Evolutionary conservation across 768 basidiomycete species (phyloP).

Genomic region (Sistotremastrum suecicum): DNA sequence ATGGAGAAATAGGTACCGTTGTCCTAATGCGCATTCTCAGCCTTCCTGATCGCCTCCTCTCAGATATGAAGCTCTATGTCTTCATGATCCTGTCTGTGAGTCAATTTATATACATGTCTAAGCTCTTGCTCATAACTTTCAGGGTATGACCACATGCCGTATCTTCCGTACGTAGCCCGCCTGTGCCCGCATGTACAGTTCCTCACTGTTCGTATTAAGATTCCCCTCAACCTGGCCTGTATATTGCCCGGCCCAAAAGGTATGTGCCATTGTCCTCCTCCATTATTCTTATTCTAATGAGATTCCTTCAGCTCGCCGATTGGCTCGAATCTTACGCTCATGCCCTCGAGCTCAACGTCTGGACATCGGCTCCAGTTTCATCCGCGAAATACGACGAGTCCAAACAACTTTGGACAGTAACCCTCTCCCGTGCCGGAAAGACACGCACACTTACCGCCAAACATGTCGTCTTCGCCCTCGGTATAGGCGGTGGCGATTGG

Average conservation of each 20-base stretch:
- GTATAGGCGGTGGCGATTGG: conserved; percentile 32
- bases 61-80: conserved; percentile 33
- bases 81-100: conserved; percentile 58
- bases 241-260: conserved; percentile 41
- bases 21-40: too few species aligned
- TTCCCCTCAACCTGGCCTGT: conserved; percentile 50
- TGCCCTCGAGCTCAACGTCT: conserved; percentile 45
- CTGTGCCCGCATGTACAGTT: not conserved
- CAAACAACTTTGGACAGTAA: not conserved
- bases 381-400: conserved; percentile 23
- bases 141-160: conserved; percentile 47
- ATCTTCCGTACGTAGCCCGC: conserved; percentile 33
- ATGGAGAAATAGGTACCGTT: conserved; percentile 46
- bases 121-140: not conserved
- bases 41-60: too few species aligned
- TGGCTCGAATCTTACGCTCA: conserved; percentile 57
- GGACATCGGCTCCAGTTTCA: conserved; percentile 35
- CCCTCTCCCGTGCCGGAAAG: too few species aligned
- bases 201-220: conserved; percentile 13
- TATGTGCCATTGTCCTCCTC: conserved; percentile 4
- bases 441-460: not conserved
- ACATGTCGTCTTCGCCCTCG: conserved; percentile 45
- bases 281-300: not conserved
- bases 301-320: conserved; percentile 33
- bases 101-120: conserved; percentile 6